A percentile compares a stretch with the other conserved stretches of the same genome.
These are phyloP conservation scores for Talaromyces proteolyticus DNA, from an alignment of 495 filamentous ascomycete species.

Conservation along the genomic window DNA sequence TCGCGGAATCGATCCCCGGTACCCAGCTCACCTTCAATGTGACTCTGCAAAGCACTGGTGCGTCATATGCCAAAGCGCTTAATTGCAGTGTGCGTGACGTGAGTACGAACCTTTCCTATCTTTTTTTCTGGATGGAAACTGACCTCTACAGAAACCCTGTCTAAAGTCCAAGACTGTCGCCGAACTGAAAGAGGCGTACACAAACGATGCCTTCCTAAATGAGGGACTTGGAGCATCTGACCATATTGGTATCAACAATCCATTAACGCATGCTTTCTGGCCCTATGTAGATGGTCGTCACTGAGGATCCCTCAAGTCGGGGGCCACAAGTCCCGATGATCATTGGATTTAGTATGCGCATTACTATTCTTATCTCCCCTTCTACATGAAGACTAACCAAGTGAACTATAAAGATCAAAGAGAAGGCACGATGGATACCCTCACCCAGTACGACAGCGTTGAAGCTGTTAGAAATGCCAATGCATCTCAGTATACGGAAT, in stretches of 20 bases:
- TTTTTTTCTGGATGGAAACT: constrained; percentile 2
- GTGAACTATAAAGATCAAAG: constrained; percentile 6
- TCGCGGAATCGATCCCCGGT: constrained; percentile 27
- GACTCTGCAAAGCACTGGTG: constrained; percentile 9
- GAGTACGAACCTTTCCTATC: constrained; percentile 5
- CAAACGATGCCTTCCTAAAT: constrained; percentile 7
- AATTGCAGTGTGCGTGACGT: constrained; percentile 19
- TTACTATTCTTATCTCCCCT: neutral
- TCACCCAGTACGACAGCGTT: neutral
- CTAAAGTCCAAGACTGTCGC: constrained; percentile 10
- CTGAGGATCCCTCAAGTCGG: constrained; percentile 20
- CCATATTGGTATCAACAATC: constrained; percentile 4
- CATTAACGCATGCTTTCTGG: constrained; percentile 14
- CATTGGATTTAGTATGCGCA: constrained; percentile 20
- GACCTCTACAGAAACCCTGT: constrained; percentile 15
- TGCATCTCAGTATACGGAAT: constrained; percentile 13
- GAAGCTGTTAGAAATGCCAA: constrained; percentile 5
- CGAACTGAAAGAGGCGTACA: constrained; percentile 11
- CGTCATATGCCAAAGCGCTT: constrained; percentile 18
- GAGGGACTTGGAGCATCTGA: constrained; percentile 5
- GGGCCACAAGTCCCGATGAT: constrained; percentile 30
- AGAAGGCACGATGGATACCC: constrained; percentile 16
- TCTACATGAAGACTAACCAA: constrained; percentile 4
- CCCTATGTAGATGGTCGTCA: constrained; percentile 28
- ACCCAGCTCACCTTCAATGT: constrained; percentile 11